These are phyloP conservation scores for Cardamine resedifolia DNA, from an alignment of 345 rosid genomes.

Conservation along the genomic window DNA sequence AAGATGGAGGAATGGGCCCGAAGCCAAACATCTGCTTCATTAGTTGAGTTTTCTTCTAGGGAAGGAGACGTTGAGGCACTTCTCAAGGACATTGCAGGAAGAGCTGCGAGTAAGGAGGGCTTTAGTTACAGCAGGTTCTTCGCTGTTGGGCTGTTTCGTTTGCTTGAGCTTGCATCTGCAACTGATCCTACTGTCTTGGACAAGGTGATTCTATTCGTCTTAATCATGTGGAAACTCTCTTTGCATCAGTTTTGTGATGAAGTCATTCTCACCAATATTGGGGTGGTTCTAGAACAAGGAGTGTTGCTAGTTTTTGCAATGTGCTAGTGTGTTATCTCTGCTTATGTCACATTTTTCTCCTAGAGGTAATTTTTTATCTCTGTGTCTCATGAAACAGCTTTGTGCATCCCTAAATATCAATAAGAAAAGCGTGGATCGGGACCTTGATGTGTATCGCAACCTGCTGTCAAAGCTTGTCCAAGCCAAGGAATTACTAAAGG, in stretches of 20 bases:
- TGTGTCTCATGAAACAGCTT: constrained; percentile 55
- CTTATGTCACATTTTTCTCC: background rate
- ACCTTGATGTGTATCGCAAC: constrained; percentile 95
- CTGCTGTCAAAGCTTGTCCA: constrained; percentile 94
- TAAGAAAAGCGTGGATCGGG: constrained; percentile 92
- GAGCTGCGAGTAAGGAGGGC: constrained; percentile 68
- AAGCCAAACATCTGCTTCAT: constrained; percentile 62
- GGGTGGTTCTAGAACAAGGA: background rate
- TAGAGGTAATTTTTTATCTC: constrained; percentile 14
- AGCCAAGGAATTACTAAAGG: constrained; percentile 93
- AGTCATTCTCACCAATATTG: background rate
- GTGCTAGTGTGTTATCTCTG: background rate
- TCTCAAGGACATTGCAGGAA: constrained; percentile 76
- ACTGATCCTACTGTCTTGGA: constrained; percentile 84
- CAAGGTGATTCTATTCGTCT: constrained; percentile 50
- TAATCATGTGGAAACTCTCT: too few relatives aligned
- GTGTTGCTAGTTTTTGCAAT: background rate
- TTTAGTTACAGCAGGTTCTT: constrained; percentile 99
- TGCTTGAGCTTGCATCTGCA: constrained; percentile 89
- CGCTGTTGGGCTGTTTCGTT: constrained; percentile 92
- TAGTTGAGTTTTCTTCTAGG: constrained; percentile 67
- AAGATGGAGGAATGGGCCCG: constrained; percentile 95
- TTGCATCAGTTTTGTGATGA: background rate
- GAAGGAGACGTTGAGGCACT: constrained; percentile 84
- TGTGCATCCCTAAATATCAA: constrained; percentile 81